Evolutionary conservation across 106 monocot species (phyloP).

Genomic region (Dendrobium catenatum): DNA sequence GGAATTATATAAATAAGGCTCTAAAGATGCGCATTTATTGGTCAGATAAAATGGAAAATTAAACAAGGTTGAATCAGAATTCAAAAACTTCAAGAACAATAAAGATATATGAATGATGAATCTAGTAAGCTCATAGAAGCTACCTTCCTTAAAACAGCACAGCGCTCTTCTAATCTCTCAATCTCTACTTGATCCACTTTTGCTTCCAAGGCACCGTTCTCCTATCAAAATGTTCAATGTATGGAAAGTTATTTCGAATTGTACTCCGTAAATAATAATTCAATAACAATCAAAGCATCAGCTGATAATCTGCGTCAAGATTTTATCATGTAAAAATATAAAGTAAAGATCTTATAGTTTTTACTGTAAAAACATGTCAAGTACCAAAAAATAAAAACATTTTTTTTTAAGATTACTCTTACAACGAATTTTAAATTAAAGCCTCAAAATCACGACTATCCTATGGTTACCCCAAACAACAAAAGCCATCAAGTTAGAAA

Average conservation of each 20-base stretch:
- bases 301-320: not conserved
- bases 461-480: too few relatives aligned
- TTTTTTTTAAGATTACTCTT: not conserved
- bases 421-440: too few relatives aligned
- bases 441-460: too few relatives aligned
- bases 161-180: slow-evolving; percentile 61
- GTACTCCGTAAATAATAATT: not conserved
- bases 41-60: not conserved
- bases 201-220: slow-evolving; percentile 22
- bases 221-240: slow-evolving; percentile 23
- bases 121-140: slow-evolving; percentile 1
- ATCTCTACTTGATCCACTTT: slow-evolving; percentile 42
- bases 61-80: not conserved
- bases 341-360: not conserved
- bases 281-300: not conserved
- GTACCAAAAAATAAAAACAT: not conserved
- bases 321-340: not conserved
- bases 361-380: not conserved
- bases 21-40: not conserved
- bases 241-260: slow-evolving; percentile 3
- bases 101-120: not conserved
- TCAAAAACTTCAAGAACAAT: not conserved
- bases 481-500: too few relatives aligned
- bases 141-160: slow-evolving; percentile 64
- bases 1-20: not conserved